Conservation (phyloP, 495 filamentous ascomycete genomes). For the Penicillium samsonianum region DNA sequence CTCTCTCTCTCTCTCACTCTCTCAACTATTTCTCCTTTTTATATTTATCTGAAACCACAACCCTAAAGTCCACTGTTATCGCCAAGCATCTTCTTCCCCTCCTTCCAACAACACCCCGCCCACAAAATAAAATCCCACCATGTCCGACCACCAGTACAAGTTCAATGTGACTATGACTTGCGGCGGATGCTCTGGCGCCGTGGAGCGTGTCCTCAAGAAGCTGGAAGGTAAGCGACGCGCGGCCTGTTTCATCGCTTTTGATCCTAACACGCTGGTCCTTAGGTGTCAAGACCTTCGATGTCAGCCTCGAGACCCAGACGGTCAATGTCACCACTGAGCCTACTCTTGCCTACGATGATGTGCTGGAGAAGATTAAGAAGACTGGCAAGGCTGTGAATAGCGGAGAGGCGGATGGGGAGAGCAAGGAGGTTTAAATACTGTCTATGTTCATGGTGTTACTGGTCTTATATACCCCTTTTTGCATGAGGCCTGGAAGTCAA, state of each 20-base stretch:
- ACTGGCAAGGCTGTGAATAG: slow-evolving; percentile 87
- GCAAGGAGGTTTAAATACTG: slow-evolving; percentile 33
- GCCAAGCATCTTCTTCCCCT: slow-evolving; percentile 4
- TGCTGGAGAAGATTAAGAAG: slow-evolving; percentile 88
- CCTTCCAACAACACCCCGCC: slow-evolving; percentile 9
- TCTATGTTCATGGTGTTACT: neutral
- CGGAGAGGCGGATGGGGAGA: slow-evolving; percentile 61
- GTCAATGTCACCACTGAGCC: slow-evolving; percentile 69
- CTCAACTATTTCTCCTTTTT: too few relatives aligned
- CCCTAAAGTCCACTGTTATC: neutral
- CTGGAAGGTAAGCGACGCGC: slow-evolving; percentile 67
- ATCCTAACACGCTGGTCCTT: slow-evolving; percentile 2
- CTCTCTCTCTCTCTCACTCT: neutral
- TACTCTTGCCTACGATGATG: slow-evolving; percentile 69
- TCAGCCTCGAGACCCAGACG: slow-evolving; percentile 80
- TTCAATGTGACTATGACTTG: slow-evolving; percentile 72
- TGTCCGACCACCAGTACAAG: slow-evolving; percentile 68
- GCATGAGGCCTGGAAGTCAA: neutral
- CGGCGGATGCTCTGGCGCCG: slow-evolving; percentile 67
- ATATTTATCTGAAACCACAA: neutral
- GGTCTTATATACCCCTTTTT: neutral
- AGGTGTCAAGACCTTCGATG: slow-evolving; percentile 87
- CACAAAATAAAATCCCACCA: slow-evolving; percentile 21
- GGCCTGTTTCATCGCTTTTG: neutral
- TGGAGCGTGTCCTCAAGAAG: slow-evolving; percentile 93